These are phyloP conservation scores for Patellifolia procumbens DNA, from an alignment of 179 eudicot genomes.

Conservation along the genomic window DNA sequence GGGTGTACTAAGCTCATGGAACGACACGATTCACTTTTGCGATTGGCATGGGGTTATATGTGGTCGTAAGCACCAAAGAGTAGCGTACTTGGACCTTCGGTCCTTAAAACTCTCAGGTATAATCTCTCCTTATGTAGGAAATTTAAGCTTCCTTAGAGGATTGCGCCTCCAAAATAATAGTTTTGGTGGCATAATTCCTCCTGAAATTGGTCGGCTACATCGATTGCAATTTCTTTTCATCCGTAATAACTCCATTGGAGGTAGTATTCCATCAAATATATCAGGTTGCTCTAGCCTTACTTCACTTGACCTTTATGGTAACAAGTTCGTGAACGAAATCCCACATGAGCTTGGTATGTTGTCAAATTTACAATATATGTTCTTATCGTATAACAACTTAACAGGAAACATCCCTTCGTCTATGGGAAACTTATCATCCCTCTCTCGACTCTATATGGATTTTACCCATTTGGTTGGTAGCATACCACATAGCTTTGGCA, in stretches of 20 bases:
- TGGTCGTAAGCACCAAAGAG: slow-evolving; percentile 10
- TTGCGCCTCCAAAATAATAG: slow-evolving; percentile 6
- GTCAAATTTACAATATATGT: background rate
- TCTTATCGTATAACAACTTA: background rate
- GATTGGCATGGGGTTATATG: slow-evolving; percentile 19
- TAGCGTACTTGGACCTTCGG: background rate
- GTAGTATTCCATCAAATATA: slow-evolving; percentile 19
- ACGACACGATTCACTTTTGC: slow-evolving; percentile 12
- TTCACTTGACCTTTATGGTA: slow-evolving; percentile 20
- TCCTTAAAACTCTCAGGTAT: slow-evolving; percentile 4
- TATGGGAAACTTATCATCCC: slow-evolving; percentile 21
- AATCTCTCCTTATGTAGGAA: slow-evolving; percentile 20
- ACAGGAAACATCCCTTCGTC: slow-evolving; percentile 20
- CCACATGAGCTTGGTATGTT: slow-evolving; percentile 13
- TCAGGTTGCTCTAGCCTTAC: slow-evolving; percentile 15
- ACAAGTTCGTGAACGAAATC: slow-evolving; percentile 34
- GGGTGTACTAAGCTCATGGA: slow-evolving; percentile 14
- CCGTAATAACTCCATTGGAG: slow-evolving; percentile 17
- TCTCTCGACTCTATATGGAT: background rate
- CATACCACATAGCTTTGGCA: slow-evolving; percentile 19
- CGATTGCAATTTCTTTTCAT: background rate
- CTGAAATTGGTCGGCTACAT: slow-evolving; percentile 27
- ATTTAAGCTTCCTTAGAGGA: slow-evolving; percentile 12
- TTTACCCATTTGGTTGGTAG: background rate
- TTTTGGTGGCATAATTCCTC: slow-evolving; percentile 11